Conservation (phyloP, 306 rosid genomes). For the Glycine latifolia region DNA sequence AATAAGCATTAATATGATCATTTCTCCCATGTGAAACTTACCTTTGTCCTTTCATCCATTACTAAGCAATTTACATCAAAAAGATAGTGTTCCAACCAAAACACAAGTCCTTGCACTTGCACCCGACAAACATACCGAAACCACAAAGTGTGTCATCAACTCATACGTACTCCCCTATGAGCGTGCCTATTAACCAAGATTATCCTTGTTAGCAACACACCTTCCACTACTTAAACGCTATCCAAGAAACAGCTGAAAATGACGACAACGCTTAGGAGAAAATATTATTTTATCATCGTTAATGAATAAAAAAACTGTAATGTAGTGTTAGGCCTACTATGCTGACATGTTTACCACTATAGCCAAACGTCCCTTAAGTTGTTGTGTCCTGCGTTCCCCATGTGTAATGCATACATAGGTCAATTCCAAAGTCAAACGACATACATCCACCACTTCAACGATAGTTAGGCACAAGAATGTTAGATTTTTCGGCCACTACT, state of each 20-base stretch:
- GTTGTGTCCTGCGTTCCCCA: constrained; percentile 15
- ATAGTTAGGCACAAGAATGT: constrained; percentile 64
- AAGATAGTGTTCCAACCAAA: neutral
- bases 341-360: constrained; percentile 59
- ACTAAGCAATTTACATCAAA: neutral
- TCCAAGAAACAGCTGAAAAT: constrained; percentile 12
- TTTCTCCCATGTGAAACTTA: neutral
- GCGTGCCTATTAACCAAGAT: constrained; percentile 43
- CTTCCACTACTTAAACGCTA: constrained; percentile 54
- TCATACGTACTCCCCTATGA: neutral
- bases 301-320: neutral
- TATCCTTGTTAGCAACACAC: constrained; percentile 51
- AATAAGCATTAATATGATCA: neutral
- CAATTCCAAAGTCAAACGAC: constrained; percentile 58
- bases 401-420: constrained; percentile 36
- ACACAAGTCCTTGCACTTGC: neutral
- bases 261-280: neutral
- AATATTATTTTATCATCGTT: neutral
- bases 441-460: constrained; percentile 53
- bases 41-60: neutral
- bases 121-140: constrained; percentile 52
- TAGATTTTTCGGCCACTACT: neutral
- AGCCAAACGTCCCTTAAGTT: constrained; percentile 11
- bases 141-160: neutral
- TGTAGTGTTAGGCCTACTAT: constrained; percentile 44